Evolutionary conservation across 345 rosid genomes (phyloP), one percentile per base, ranked within the genome.

Genomic region (Eucalyptus marginata): DNA sequence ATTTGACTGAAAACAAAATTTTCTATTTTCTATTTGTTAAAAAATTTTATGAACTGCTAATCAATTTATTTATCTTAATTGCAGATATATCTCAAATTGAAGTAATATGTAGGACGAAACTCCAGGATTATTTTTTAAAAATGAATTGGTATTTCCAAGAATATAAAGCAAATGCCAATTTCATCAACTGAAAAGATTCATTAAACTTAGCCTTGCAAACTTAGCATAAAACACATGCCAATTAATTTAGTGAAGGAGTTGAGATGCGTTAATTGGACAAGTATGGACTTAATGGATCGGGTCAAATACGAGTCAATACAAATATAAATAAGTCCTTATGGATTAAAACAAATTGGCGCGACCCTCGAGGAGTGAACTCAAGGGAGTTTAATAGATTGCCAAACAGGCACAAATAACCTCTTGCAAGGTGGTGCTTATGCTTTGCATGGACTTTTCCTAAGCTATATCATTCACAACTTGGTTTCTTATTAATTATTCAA

Each of bases 281-380:
- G 43, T 33, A 17, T 1, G 13, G 29, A 0, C 10, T 56, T 56
- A 56, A 56, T 56, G 62, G 29, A 56, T 56, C 0, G 3, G 29
- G 29, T 24, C 13, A 1, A 56, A 0, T 56, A 56, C 29, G 0
- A 22, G 62, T 56, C 62, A 18, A 10, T 22, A 56, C 3, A 24
- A 24, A 56, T 56, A 24, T 56, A 56, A 24, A 24, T 56, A 56
- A 56, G 62, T 56, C 62, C 29, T 56, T 22, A 56, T 56, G 62
- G 6, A 22, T 56, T 56, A 22, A 56, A 56, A 10, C 13, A 0
- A 0, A 56, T 56, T 56, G 29, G 0, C 1, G 0, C 0, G 6
- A 24, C 62, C 29, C 62, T 56, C 29, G 1, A 56, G 6, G 6
- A 56, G 29, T 24, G 62, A 56, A 56, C 62, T 24, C 13, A 25